A percentile compares a stretch with the other conserved stretches of the same genome.
Conservation (phyloP, 345 rosid genomes). For the Nephelium lappaceum region DNA sequence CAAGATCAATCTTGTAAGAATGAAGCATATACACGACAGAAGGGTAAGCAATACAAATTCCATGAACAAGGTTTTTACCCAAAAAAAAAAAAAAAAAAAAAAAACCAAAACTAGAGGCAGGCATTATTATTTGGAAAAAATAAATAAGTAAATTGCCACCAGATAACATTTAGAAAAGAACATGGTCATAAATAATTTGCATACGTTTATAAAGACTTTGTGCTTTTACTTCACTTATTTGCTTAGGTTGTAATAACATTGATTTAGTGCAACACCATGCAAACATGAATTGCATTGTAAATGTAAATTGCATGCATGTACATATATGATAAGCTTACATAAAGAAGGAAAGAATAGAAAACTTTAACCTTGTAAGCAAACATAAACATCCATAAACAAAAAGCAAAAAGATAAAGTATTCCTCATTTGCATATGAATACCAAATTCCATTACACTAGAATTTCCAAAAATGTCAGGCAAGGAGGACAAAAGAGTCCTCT, state of each 20-base stretch:
- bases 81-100: no score
- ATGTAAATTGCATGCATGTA: neutral
- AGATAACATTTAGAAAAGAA: neutral
- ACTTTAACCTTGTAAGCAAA: neutral
- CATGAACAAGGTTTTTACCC: neutral
- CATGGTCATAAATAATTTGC: neutral
- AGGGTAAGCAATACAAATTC: neutral
- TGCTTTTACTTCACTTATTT: neutral
- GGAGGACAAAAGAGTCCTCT: neutral
- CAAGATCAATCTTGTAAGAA: neutral
- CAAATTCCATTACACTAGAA: neutral
- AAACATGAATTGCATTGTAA: neutral
- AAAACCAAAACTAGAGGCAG: neutral
- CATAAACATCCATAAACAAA: neutral
- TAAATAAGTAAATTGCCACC: neutral
- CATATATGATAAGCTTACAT: neutral
- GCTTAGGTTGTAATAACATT: neutral
- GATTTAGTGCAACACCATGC: neutral
- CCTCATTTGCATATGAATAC: conserved; percentile 4
- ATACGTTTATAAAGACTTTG: neutral
- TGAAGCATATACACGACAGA: neutral
- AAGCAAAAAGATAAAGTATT: neutral
- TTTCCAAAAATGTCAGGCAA: conserved; percentile 6
- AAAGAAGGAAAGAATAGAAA: neutral
- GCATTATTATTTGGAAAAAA: conserved; percentile 7